Evolutionary conservation across 768 basidiomycete species (phyloP), one percentile per base, ranked within the genome.

Genomic region (Hypholoma fasciculare): DNA sequence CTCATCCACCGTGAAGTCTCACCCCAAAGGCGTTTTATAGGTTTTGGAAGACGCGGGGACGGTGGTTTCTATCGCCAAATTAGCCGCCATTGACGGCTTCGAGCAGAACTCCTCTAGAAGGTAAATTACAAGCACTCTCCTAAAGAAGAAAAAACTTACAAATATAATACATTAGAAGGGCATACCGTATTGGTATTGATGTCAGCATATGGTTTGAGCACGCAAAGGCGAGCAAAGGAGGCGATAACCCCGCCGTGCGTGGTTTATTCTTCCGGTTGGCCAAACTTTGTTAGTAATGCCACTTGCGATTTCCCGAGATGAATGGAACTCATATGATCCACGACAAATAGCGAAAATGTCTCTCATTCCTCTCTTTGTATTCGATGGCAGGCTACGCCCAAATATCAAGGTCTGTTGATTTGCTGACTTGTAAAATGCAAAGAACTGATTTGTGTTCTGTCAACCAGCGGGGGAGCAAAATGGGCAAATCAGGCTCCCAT

Each of bases 161-260:
- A 23, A 19, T 7, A 13, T 76, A 84, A 36, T 55, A 19, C 7
- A 43, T 11, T 53, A 71, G 64, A 82, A 85, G 16, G 78, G 86
- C 47, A 73, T 88, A 67, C 58, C 79, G 85, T 40, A 75, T 90
- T 54, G 89, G 88, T 7, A 83, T 90, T 42, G 89, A 90, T 60
- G 88, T 86, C 14, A 83, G 82, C 38, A 86, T 88, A 49, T 87
- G 85, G 86, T 84, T 86, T 63, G 81, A 80, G 57, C 88, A 90
- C 61, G 81, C 82, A 3, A 71, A 77, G 0, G 77, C 79, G 55
- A 82, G 84, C 36, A 76, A 72, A 61, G 82, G 81, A 58, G 89
- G 90, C 17, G 87, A 90, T 66, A 91, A 91, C 59, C 89, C 87
- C 3, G 85, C 87, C 60, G 74, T 91, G 16, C 76, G 89, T 5